Evolutionary conservation across 257 asterid species (phyloP), one percentile per base, ranked within the genome.

Genomic region (Solanum microdontum): DNA sequence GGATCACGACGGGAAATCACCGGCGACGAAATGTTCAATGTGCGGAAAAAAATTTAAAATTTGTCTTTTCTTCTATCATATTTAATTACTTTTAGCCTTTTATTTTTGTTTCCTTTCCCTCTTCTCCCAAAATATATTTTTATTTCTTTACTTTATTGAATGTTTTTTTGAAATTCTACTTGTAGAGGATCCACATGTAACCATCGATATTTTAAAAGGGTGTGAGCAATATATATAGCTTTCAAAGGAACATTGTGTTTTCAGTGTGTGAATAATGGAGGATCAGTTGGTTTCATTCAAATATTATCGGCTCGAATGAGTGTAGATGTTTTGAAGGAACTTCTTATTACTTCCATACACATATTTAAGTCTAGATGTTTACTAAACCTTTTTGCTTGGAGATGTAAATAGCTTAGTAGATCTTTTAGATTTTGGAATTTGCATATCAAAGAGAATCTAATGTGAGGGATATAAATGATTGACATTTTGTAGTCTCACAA

Each of bases 1-100:
- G 34, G 94, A 96, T 88, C 94, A 94, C 73, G 96, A 96, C 85
- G 99, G 98, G 3, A 92, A 84, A 90, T 95, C 14, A 90, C 98
- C 69, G 99, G 97, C 86, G 97, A 95, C 88, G 98, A 95, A 92
- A 90, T 95, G 8, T 91, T 72, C 75, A 83, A 82, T 76, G 98
- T 91, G 12, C 21, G 21, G 60, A 14, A 48, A 1, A 48, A 48
- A 5, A 5, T 48, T 48, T 2, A 48, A 48, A 48, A 4, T 12
- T 43, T 40, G 11, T 37, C 1, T 37, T 37, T 37, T 8, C 40
- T 37, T 37, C 11, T 2, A 37, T 37, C 43, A 37, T 37, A 39
- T 9, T 40, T 40, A 48, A 48, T 48, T 48, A 48, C 58, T 48
- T 48, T 48, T 48, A 14, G 58, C 58, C 21, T 48, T 2, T 14